phyloP scores from a whole-genome alignment of 805 yeast species.

The Lipomyces oligophaga region DNA sequence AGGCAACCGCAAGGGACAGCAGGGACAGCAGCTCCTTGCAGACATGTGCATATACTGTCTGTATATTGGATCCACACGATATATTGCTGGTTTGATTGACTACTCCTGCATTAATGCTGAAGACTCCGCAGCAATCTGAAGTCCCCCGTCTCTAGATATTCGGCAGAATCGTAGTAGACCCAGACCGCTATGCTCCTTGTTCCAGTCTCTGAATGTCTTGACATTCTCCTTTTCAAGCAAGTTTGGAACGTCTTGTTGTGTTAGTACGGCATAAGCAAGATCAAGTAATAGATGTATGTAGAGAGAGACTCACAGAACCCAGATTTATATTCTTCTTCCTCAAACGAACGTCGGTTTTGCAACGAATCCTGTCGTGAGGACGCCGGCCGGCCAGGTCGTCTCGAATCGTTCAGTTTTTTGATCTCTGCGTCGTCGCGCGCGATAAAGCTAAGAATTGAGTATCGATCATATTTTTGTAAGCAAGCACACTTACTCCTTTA shows the following conservation, averaged over 20 bases:
- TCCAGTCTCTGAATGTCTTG: slow-evolving; percentile 63
- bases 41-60: no score
- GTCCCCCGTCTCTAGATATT: slow-evolving; percentile 30
- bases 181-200: slow-evolving; percentile 75
- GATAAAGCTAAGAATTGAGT: slow-evolving; percentile 38
- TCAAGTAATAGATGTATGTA: background rate
- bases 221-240: slow-evolving; percentile 60
- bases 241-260: slow-evolving; percentile 53
- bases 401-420: slow-evolving; percentile 51
- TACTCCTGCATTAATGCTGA: background rate
- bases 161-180: slow-evolving; percentile 54
- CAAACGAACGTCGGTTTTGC: slow-evolving; percentile 59
- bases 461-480: slow-evolving; percentile 4
- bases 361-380: slow-evolving; percentile 63
- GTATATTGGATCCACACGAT: no score
- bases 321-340: slow-evolving; percentile 55
- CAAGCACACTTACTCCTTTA: slow-evolving; percentile 45
- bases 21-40: no score
- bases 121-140: slow-evolving; percentile 8
- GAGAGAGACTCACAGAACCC: slow-evolving; percentile 49
- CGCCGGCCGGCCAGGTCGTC: slow-evolving; percentile 88
- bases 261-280: background rate
- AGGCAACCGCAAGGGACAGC: no score
- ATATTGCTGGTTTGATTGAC: background rate
- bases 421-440: slow-evolving; percentile 74